Percentiles rank a stretch among this genome's conserved stretches.
phyloP scores from a whole-genome alignment of 2,329 filamentous ascomycete species.

The Alternaria arborescens region DNA sequence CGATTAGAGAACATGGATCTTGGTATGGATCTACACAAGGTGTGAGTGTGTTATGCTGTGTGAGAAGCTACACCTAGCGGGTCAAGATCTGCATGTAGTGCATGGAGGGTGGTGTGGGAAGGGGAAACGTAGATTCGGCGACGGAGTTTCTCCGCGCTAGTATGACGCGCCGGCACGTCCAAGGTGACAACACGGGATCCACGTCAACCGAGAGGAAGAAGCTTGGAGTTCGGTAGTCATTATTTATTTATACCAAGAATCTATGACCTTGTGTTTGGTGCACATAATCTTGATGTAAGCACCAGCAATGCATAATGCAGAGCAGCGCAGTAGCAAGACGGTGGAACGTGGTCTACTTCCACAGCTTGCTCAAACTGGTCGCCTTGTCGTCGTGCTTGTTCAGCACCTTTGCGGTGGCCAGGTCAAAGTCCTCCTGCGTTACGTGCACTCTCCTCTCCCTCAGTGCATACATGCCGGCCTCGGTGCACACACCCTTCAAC shows the following conservation, averaged over 20 bases:
- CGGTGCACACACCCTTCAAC: constrained; percentile 97
- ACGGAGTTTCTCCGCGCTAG: constrained; percentile 3
- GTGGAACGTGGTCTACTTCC: constrained; percentile 64
- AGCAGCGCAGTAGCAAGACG: not conserved
- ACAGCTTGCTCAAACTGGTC: constrained; percentile 86
- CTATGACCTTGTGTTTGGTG: constrained; percentile 25
- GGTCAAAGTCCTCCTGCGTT: constrained; percentile 98
- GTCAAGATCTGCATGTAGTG: constrained; percentile 8
- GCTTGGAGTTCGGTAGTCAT: constrained; percentile 13
- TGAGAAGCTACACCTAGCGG: not conserved
- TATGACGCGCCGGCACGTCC: constrained; percentile 20
- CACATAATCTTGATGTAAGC: constrained; percentile 19
- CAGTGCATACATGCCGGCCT: constrained; percentile 97
- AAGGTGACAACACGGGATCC: not conserved
- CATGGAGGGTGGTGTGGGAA: not conserved
- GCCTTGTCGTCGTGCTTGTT: constrained; percentile 99
- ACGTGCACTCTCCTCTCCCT: constrained; percentile 96
- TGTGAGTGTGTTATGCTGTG: not conserved
- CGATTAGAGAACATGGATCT: not conserved
- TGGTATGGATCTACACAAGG: not conserved
- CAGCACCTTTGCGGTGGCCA: constrained; percentile 97
- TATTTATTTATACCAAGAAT: constrained; percentile 19
- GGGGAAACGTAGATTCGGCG: not conserved
- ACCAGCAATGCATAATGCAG: constrained; percentile 6
- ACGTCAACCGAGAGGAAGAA: not conserved